Evolutionary conservation across 371 early-diverging fungal genomes (phyloP), one percentile per base, ranked within the genome.

Genomic region (Apophysomyces variabilis): DNA sequence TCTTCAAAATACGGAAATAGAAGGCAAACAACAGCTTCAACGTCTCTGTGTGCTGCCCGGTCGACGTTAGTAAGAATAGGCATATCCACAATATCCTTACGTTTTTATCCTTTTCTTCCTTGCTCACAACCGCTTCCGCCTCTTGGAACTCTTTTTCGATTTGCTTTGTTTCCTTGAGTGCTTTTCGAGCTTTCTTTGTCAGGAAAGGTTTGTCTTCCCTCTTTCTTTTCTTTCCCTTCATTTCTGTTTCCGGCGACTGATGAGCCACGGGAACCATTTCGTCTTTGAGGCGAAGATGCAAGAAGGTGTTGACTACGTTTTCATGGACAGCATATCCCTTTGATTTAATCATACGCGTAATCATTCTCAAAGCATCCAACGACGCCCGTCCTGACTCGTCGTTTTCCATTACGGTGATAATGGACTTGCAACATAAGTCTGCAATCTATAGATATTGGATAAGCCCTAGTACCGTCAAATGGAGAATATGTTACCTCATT

Each of bases 1-100:
- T 88, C 80, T 97, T 96, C 50, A 98, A 85, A 39, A 97, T 91
- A 50, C 96, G 88, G 83, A 98, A 96, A 73, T 97, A 97, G 12
- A 92, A 93, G 39, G 93, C 76, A 76, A 98, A 98, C 26, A 98
- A 88, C 54, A 90, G 80, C 77, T 96, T 96, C 44, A 98, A 80
- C 0, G 96, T 95, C 75, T 96, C 96, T 3, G 95, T 89, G 56
- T 95, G 95, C 88, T 89, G 75, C 54, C 41, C 57, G 38, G 2
- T 7, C 7, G n/a, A 16, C 1, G 18, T 47, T 7, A 47, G 47
- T 16, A 13, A n/a, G 1, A 47, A 14, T 47, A 47, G 1, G 1
- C n/a, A 47, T 7, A n/a, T 7, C 7, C 16, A n/a, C 47, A 47
- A n/a, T 1, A 18, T 26, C 11, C 83, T 73, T 76, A 90, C 91